Base-by-base conservation (phyloP, 2,329 filamentous ascomycete species). In the Diaporthe eres region DNA sequence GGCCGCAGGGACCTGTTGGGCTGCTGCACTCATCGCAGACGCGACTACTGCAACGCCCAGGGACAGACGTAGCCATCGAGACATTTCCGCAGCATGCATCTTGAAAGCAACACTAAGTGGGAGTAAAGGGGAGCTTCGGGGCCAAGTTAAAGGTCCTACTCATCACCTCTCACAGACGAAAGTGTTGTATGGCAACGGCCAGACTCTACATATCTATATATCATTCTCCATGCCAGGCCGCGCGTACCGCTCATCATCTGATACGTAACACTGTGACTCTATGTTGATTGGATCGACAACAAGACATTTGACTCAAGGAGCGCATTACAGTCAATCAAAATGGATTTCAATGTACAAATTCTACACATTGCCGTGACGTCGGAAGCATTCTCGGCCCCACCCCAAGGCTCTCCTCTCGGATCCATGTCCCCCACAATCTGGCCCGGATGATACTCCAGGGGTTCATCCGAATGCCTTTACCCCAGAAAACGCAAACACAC, bases 371-470 rank as follows among this genome's bases (percentile, higher is more conserved):
- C 8, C n/a, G 57, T 60, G 28, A 39, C n/a, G 31, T 19, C 58
- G 58, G 58, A 12, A 42, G 12, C 58, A 61, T 61, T 42, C 12
- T 61, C 58, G 58, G 58, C 58, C 37, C 58, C 58, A 61, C 25
- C 34, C 34, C 34, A 25, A 17, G 12, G 6, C 34, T 25, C 34
- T 61, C 58, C 37, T 42, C 12, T 10, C 58, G 37, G 34, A 22
- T 25, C 58, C 58, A 42, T 34, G 22, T 25, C 34, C 28, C 53
- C 25, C 28, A 55, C 51, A 55, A 51, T 51, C 4, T 55, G 51
- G 25, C 13, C 25, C 49, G 49, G 25, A 17, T 31, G 25, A 12
- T 31, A 55, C 51, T 9, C 25, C 25, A 55, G 25, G 25, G 51
- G 51, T 53, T 53, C 51, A 28, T 53, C 51, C 13, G 51, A 53